Base-by-base conservation (phyloP, 2,329 filamentous ascomycete genomes). In the Cladosporium sphaerospermum region DNA sequence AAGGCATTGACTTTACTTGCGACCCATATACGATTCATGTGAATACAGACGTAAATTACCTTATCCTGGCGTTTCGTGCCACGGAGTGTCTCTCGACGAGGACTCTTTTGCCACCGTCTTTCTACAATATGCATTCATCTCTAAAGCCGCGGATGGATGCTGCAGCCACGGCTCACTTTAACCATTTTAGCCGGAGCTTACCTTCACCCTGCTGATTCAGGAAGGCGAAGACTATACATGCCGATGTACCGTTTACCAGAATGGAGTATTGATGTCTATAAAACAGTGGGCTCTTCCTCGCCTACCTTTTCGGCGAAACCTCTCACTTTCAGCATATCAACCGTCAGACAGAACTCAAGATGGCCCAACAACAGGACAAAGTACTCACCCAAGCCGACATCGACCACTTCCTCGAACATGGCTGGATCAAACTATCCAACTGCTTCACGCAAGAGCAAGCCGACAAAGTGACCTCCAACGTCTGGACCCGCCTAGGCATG, bases 401-500 rank as follows among this genome's bases (percentile, higher is more conserved):
- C 46, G 66, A 73, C 46, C 76, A 79, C 57, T 83, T 82, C 62
- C 66, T 83, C 34, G 62, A 74, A 40, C 69, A 82, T 62, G 80
- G 80, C 49, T 83, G 75, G 66, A 60, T 83, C 18, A 78, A 78
- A 44, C 64, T 83, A 11, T 69, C 70, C 1, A 64, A 73, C 28
- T 82, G 79, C 69, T 80, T 81, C 62, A 73, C 75, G 0, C 64
- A 63, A 14, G 70, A 73, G 49, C 73, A 76, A 57, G 75, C 77
- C 1, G 71, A 71, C 2, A 69, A 75, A 40, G 75, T 77, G 57
- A 76, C 75, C 3, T 61, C 67, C 9, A 72, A 71, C 14, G 61
- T 86, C 34, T 88, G 84, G 84, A 80, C 78, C 0, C 76, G 84
- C 9, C 75, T 88, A 4, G 83, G 81, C 23, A 83, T 85, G 76